Base-by-base conservation (phyloP, 257 asterid genomes). In the Fraxinus quadrangulata region DNA sequence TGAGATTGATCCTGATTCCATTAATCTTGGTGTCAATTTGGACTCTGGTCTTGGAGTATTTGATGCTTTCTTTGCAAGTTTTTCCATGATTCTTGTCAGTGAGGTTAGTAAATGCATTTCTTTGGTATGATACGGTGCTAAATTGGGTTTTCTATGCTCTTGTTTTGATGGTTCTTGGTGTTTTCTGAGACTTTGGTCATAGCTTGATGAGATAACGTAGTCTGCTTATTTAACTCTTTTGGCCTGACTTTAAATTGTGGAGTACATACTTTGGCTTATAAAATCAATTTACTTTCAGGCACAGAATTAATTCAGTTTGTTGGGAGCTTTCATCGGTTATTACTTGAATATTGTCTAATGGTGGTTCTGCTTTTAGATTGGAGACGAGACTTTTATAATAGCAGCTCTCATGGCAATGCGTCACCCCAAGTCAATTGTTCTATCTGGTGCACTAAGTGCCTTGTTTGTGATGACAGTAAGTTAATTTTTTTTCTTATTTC, bases 351-450 rank as follows among this genome's bases (percentile, higher is more conserved):
- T 74, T 79, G 16, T 42, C 67, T 28, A 12, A 72, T 73, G 56
- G 80, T 85, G 83, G 66, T 39, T 83, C 26, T 86, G 81, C 75
- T 80, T 42, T 85, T 86, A 94, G 96, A 90, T 92, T 83, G 97
- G 97, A 76, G 99, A 95, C 70, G 98, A 95, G 84, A 92, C 99
- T 23, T 95, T 93, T 81, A 95, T 93, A 66, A 95, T 95, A 79
- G 99, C 99, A 34, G 98, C 99, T 82, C 96, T 95, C 70, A 93
- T 95, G 99, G 99, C 99, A 9, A 93, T 95, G 99, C 98, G 98
- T 61, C 98, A 94, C 80, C 98, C 98, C 79, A 94, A 94, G 88
- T 87, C 98, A 63, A 94, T 94, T 45, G 97, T 94, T 80, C 86
- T 92, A 76, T 92, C 97, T 24, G 97, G 98, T 76, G 98, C 98